Evolutionary conservation across 1,139 yeast species (phyloP).

Genomic region (Kodamaea suecica): DNA sequence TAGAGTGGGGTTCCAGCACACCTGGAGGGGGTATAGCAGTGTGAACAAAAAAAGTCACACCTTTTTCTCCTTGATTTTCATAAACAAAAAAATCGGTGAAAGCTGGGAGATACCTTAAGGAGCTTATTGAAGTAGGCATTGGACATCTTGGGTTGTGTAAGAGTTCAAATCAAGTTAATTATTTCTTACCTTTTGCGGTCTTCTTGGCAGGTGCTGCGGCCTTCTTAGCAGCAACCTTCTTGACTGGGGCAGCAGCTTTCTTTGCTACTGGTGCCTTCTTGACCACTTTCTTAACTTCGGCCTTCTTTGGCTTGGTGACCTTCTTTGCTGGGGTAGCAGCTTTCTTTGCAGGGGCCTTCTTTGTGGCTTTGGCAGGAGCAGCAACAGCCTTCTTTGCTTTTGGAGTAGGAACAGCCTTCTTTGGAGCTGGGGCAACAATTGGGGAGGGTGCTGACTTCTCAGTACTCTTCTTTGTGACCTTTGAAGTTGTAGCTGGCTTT

Average conservation of each 20-base stretch:
- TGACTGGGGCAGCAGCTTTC: slow-evolving; percentile 13
- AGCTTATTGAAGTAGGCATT: too few relatives aligned
- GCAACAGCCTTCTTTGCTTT: slow-evolving; percentile 21
- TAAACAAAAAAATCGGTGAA: slow-evolving; percentile 1
- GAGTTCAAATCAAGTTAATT: too few relatives aligned
- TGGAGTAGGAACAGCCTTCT: slow-evolving; percentile 10
- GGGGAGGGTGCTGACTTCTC: slow-evolving; percentile 15
- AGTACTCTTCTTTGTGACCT: slow-evolving; percentile 20
- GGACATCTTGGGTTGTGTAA: slow-evolving; percentile 4
- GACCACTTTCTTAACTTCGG: slow-evolving; percentile 21
- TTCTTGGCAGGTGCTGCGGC: slow-evolving; percentile 9
- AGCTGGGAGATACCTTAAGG: too few relatives aligned
- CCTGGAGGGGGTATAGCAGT: too few relatives aligned
- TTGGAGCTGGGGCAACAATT: slow-evolving; percentile 11
- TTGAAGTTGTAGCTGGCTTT: slow-evolving; percentile 22
- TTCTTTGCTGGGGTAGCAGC: slow-evolving; percentile 9
- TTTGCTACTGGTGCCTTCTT: slow-evolving; percentile 7
- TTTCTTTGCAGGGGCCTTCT: slow-evolving; percentile 18
- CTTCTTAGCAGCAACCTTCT: slow-evolving; percentile 18
- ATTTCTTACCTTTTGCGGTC: slow-evolving; percentile 8
- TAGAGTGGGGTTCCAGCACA: too few relatives aligned
- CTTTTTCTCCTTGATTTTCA: slow-evolving; percentile 1
- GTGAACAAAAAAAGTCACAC: slow-evolving; percentile 7
- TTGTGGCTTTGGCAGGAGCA: too few relatives aligned
- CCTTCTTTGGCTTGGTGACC: slow-evolving; percentile 18